Conservation (phyloP, 306 rosid species). For the Clitoria ternatea region DNA sequence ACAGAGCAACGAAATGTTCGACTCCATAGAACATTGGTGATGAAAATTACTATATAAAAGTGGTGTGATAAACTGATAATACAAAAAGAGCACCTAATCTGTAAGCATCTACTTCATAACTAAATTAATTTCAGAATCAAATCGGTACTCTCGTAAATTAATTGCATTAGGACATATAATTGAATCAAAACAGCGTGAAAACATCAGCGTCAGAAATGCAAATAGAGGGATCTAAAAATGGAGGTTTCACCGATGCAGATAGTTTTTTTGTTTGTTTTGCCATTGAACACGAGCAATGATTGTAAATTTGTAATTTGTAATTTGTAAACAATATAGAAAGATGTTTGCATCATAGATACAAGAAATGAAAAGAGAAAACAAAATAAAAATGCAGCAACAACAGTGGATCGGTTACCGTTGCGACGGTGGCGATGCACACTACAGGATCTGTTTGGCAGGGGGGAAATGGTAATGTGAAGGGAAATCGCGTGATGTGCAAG, state of each 20-base stretch:
- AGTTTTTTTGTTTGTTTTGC: slow-evolving; percentile 13
- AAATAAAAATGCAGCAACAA: not conserved
- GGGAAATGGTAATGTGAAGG: not conserved
- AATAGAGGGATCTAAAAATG: slow-evolving; percentile 30
- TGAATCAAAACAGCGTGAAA: not conserved
- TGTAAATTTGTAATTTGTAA: not conserved
- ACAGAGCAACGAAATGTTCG: not conserved
- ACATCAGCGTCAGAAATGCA: not conserved
- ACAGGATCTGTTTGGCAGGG: slow-evolving; percentile 24
- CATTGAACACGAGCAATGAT: not conserved
- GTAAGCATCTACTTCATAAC: not conserved
- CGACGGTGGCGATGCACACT: not conserved
- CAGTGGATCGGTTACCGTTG: slow-evolving; percentile 30
- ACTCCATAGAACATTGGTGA: not conserved
- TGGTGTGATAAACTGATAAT: not conserved
- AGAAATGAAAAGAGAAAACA: too few relatives aligned
- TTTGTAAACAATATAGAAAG: not conserved
- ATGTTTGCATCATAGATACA: not conserved
- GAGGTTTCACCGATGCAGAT: not conserved
- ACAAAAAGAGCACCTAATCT: not conserved
- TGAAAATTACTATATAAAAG: not conserved
- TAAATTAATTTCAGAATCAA: not conserved
- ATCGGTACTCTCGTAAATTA: not conserved
- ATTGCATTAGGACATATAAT: not conserved
- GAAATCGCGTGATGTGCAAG: not conserved